Conservation (phyloP, 176 grass and related monocot genomes). For the Ampelocalamus luodianensis region DNA sequence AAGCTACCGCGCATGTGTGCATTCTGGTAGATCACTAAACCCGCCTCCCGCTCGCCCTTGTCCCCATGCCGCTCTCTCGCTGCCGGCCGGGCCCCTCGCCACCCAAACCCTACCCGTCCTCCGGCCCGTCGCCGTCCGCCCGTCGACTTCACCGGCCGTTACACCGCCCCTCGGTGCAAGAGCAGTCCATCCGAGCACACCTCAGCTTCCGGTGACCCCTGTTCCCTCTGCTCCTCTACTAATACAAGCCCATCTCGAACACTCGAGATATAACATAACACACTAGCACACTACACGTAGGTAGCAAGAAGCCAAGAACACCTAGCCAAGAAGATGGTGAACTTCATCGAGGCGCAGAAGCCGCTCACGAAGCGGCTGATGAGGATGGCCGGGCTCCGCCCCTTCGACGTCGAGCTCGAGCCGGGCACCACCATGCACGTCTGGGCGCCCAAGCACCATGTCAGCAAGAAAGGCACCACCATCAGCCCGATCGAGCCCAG, state of each 20-base stretch:
- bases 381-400: constrained; percentile 67
- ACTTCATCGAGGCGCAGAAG: constrained; percentile 78
- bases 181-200: neutral
- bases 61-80: neutral
- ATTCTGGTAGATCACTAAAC: constrained; percentile 54
- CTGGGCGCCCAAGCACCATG: constrained; percentile 81
- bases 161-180: constrained; percentile 23
- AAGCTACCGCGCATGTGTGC: constrained; percentile 34
- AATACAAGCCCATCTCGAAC: constrained; percentile 8
- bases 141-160: constrained; percentile 34
- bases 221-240: constrained; percentile 32
- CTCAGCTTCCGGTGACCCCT: constrained; percentile 16
- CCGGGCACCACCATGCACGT: constrained; percentile 81
- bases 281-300: neutral
- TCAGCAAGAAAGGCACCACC: constrained; percentile 53
- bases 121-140: constrained; percentile 34
- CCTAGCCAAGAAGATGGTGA: constrained; percentile 66
- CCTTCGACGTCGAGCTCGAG: constrained; percentile 72
- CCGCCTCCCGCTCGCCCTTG: constrained; percentile 23
- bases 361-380: constrained; percentile 74
- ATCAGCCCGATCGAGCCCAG: constrained; percentile 34
- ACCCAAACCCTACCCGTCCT: constrained; percentile 39
- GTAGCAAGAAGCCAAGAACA: neutral
- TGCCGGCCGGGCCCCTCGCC: constrained; percentile 26
- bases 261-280: neutral